Evolutionary conservation across 1,284 basidiomycete genomes (phyloP), one percentile per base, ranked within the genome.

Genomic region (Irpex sp.): DNA sequence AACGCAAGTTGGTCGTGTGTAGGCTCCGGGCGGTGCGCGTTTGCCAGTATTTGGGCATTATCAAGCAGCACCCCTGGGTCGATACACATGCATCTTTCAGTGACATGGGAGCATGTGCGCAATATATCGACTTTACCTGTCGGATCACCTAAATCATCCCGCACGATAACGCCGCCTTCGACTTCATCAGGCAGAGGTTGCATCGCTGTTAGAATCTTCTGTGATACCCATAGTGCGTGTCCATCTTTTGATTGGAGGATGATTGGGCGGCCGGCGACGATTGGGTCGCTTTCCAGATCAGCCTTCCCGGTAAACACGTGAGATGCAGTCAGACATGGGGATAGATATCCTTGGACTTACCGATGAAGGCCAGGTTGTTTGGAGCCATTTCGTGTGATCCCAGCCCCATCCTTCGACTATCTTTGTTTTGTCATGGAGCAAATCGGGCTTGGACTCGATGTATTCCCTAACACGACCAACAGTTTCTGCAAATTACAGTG

Each of bases 181-280:
- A 94, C 81, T 51, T 78, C 72, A 16, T 82, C 76, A 0, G 88
- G 87, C 5, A 91, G 81, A 14, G 84, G 80, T n/a, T 79, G 74
- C 65, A 90, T 85, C 4, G 74, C 68, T 56, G 82, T 75, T 5
- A 96, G 75, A 1, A 88, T 81, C 53, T 72, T 77, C 16, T 77
- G 74, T 16, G 91, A 93, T 5, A 94, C 85, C 94, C 94, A 97
- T 4, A 92, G 77, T 0, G 93, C 93, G 74, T 96, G 94, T 6
- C 90, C 88, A 71, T 97, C 94, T 65, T 96, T 92, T 71, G 91
- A 87, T 67, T 90, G 85, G 14, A 96, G 79, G 9, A 89, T 78
- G 55, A 96, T 84, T 0, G 84, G 85, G 18, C 90, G 81, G 16
- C 85, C 88, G 58, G 76, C 75, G 23, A 95, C 78, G 10, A 89